Percentiles rank a stretch among this genome's conserved stretches.
These are phyloP conservation scores for Kandelia obovata DNA, from an alignment of 345 rosid genomes.

Conservation along the genomic window DNA sequence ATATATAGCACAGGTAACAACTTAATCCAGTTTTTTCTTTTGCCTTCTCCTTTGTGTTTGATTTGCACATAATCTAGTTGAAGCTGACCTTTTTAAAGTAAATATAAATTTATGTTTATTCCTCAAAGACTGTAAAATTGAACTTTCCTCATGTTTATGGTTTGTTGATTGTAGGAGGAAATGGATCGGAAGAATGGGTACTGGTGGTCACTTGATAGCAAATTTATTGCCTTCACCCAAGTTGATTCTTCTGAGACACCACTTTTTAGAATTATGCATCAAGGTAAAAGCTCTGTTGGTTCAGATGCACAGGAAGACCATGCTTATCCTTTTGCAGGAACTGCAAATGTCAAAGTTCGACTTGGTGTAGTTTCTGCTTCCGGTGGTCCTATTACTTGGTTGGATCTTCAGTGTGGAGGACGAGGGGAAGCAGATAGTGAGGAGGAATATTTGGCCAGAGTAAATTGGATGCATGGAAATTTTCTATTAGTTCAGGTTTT, in stretches of 20 bases:
- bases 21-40: constrained; percentile 16
- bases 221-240: constrained; percentile 73
- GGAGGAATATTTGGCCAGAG: constrained; percentile 84
- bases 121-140: neutral
- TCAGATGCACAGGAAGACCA: constrained; percentile 85
- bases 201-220: constrained; percentile 98
- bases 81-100: too few relatives aligned
- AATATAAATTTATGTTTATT: too few relatives aligned
- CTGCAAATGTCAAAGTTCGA: constrained; percentile 74
- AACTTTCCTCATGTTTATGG: neutral
- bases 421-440: constrained; percentile 35
- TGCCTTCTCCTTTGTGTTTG: neutral
- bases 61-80: neutral
- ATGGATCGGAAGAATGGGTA: constrained; percentile 94
- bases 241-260: constrained; percentile 76
- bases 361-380: constrained; percentile 80
- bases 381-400: constrained; percentile 77
- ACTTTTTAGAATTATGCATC: constrained; percentile 93
- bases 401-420: constrained; percentile 85
- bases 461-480: constrained; percentile 80
- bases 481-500: constrained; percentile 67
- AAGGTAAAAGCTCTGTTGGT: constrained; percentile 78
- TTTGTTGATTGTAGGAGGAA: constrained; percentile 64
- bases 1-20: constrained; percentile 90
- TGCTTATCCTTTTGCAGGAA: constrained; percentile 94